Percentiles rank a stretch among this genome's conserved stretches.
Conservation (phyloP, 257 asterid species). For the Henckelia pumila region DNA sequence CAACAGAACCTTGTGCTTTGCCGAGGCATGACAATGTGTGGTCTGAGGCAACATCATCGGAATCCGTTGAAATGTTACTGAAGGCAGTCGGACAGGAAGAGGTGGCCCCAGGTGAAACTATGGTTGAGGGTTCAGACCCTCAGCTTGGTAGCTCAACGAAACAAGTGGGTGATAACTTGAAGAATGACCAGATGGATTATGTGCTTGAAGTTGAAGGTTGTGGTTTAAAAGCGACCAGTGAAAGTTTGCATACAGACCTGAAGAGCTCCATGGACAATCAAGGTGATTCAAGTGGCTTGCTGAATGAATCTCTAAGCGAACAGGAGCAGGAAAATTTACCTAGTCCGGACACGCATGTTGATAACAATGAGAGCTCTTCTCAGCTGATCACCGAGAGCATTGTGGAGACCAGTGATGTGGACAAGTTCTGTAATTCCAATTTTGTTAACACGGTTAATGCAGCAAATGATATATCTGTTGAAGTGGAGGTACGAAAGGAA, state of each 20-base stretch:
- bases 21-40: constrained; percentile 95
- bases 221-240: constrained; percentile 29
- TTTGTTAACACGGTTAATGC: constrained; percentile 32
- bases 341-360: constrained; percentile 26
- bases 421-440: constrained; percentile 29
- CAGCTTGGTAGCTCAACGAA: constrained; percentile 41
- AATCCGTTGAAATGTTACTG: constrained; percentile 93
- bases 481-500: constrained; percentile 33
- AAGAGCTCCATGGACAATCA: constrained; percentile 31
- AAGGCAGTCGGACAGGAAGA: constrained; percentile 98
- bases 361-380: constrained; percentile 32
- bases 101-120: constrained; percentile 60
- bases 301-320: constrained; percentile 34
- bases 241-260: constrained; percentile 26
- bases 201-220: constrained; percentile 29
- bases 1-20: constrained; percentile 81
- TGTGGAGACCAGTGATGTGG: constrained; percentile 36
- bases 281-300: constrained; percentile 29
- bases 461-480: constrained; percentile 25
- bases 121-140: constrained; percentile 46
- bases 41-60: constrained; percentile 99
- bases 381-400: constrained; percentile 31
- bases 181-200: constrained; percentile 39
- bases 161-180: constrained; percentile 35
- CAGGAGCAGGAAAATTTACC: constrained; percentile 40